Evolutionary conservation across 257 asterid species (phyloP).

Genomic region (Nicotiana noctiflora): DNA sequence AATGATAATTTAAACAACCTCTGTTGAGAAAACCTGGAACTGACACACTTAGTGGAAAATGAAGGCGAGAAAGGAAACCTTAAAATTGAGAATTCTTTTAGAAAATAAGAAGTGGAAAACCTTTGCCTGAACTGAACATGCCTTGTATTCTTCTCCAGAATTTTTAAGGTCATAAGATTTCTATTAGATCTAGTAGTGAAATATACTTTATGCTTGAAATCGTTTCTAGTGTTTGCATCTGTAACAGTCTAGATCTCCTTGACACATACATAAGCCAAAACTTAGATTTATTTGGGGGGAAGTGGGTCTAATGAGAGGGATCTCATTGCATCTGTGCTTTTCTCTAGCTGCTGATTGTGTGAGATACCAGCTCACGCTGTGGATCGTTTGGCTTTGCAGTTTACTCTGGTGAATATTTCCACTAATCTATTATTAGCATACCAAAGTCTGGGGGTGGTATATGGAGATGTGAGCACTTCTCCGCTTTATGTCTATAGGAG

Average conservation of each 20-base stretch:
- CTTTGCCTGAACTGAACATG: neutral
- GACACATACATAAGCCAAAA: neutral
- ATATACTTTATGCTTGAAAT: neutral
- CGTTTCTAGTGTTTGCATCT: neutral
- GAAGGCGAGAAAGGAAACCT: neutral
- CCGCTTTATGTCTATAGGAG: constrained; percentile 84
- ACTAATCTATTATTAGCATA: constrained; percentile 62
- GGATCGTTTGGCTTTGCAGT: constrained; percentile 38
- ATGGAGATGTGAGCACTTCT: constrained; percentile 92
- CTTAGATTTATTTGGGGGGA: neutral
- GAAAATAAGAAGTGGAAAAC: neutral
- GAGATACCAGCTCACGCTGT: neutral
- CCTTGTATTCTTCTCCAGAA: neutral
- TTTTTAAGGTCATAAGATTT: neutral
- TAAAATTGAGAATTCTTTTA: neutral
- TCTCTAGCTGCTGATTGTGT: neutral
- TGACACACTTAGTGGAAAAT: neutral
- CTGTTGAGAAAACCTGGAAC: neutral
- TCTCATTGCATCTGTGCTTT: neutral
- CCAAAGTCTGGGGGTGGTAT: constrained; percentile 96
- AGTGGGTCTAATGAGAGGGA: neutral
- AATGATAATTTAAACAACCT: neutral
- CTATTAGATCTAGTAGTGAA: neutral
- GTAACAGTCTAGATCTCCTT: neutral
- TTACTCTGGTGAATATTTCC: constrained; percentile 38